These are phyloP conservation scores for Myriosclerotinia duriaeana DNA, from an alignment of 2,329 filamentous ascomycete genomes.

Conservation along the genomic window DNA sequence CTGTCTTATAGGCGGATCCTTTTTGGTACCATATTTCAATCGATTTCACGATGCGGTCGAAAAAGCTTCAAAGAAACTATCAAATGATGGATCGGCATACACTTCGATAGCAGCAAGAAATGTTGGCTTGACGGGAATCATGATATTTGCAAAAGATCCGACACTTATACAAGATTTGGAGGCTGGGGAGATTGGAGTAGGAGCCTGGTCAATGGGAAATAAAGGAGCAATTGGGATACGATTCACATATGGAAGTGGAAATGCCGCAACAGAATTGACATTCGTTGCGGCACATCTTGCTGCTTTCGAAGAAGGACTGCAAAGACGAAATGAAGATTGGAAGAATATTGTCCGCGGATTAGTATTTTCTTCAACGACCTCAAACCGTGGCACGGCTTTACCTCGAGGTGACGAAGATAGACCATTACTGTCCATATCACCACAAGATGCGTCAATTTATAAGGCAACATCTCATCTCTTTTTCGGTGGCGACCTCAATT, in stretches of 20 bases:
- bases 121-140: slow-evolving; percentile 84
- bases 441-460: slow-evolving; percentile 64
- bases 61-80: slow-evolving; percentile 54
- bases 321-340: slow-evolving; percentile 84
- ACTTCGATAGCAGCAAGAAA: slow-evolving; percentile 69
- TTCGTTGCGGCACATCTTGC: slow-evolving; percentile 88
- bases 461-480: slow-evolving; percentile 75
- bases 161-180: slow-evolving; percentile 64
- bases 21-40: slow-evolving; percentile 72
- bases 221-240: slow-evolving; percentile 87
- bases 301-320: slow-evolving; percentile 77
- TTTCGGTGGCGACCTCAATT: slow-evolving; percentile 90
- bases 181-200: slow-evolving; percentile 81
- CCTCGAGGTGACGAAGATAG: slow-evolving; percentile 41
- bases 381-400: slow-evolving; percentile 27
- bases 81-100: slow-evolving; percentile 50
- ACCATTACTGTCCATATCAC: slow-evolving; percentile 45
- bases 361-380: slow-evolving; percentile 61
- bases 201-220: slow-evolving; percentile 85
- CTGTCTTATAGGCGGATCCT: slow-evolving; percentile 81
- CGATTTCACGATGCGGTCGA: slow-evolving; percentile 71
- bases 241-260: slow-evolving; percentile 54
- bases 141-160: slow-evolving; percentile 74
- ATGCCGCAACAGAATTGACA: slow-evolving; percentile 63
- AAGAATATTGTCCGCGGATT: slow-evolving; percentile 75